These are phyloP conservation scores for Podospora sp. DNA, from an alignment of 495 filamentous ascomycete genomes.

Conservation along the genomic window DNA sequence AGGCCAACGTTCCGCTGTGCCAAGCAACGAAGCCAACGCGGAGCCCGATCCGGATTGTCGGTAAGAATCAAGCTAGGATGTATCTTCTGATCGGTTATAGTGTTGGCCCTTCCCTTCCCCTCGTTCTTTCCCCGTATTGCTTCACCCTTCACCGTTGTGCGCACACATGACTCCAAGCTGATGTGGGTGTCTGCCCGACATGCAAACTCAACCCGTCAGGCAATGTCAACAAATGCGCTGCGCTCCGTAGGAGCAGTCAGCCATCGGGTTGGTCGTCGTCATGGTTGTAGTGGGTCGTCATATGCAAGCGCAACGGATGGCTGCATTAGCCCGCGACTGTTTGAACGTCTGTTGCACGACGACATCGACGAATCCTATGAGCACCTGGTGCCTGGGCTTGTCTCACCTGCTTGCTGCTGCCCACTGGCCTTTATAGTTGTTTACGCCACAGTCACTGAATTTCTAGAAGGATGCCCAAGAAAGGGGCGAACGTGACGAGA, in stretches of 20 bases:
- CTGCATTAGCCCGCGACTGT: constrained; percentile 49
- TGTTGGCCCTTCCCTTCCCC: neutral
- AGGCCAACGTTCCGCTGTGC: constrained; percentile 1
- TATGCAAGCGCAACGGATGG: constrained; percentile 35
- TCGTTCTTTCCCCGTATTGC: neutral
- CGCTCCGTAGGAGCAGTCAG: neutral
- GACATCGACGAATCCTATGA: neutral
- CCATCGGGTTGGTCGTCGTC: constrained; percentile 16
- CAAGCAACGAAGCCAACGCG: neutral
- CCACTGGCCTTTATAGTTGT: neutral
- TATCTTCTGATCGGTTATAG: too few relatives aligned
- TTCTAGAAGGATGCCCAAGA: neutral
- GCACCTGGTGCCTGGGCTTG: neutral
- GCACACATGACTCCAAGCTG: constrained; percentile 11
- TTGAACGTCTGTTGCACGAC: constrained; percentile 44
- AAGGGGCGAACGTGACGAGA: neutral
- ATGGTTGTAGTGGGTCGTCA: neutral
- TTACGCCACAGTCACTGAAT: neutral
- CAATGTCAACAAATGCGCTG: neutral
- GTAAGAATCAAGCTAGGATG: too few relatives aligned
- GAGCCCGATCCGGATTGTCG: constrained; percentile 1
- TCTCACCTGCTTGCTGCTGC: neutral
- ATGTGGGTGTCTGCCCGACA: constrained; percentile 3
- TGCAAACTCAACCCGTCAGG: constrained; percentile 12
- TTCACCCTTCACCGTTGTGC: neutral